These are phyloP conservation scores for Fusarium sp. DNA, from an alignment of 2,329 filamentous ascomycete genomes.

Conservation along the genomic window DNA sequence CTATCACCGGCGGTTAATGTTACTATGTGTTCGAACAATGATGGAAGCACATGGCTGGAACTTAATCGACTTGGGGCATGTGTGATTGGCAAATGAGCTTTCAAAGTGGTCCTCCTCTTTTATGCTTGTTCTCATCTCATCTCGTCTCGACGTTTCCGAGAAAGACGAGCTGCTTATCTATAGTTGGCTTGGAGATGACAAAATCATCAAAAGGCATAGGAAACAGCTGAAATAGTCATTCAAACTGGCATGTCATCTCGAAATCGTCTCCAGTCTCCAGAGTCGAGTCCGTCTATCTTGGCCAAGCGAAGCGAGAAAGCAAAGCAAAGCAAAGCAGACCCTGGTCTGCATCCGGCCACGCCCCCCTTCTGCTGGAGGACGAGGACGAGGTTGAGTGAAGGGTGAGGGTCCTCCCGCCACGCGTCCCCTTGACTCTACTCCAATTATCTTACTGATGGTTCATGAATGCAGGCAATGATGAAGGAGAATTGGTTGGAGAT, in stretches of 20 bases:
- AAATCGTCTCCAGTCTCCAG: constrained; percentile 13
- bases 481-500: constrained; percentile 23
- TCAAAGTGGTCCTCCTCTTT: constrained; percentile 29
- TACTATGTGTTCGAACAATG: background rate
- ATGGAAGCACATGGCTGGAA: constrained; percentile 16
- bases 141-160: constrained; percentile 23
- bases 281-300: constrained; percentile 12
- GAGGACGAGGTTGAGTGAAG: constrained; percentile 12
- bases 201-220: background rate
- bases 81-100: constrained; percentile 35
- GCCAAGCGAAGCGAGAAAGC: constrained; percentile 1
- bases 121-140: constrained; percentile 21
- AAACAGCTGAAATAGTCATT: background rate
- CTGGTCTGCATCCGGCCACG: constrained; percentile 15
- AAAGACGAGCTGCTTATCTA: background rate
- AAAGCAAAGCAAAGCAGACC: constrained; percentile 7
- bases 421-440: constrained; percentile 37
- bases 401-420: constrained; percentile 40
- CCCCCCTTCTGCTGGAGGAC: constrained; percentile 21
- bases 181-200: background rate
- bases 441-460: constrained; percentile 21
- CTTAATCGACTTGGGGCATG: constrained; percentile 12
- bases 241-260: background rate
- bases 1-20: background rate
- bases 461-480: constrained; percentile 8